phyloP scores from a whole-genome alignment of 345 rosid species.

The Camelina hispida region DNA sequence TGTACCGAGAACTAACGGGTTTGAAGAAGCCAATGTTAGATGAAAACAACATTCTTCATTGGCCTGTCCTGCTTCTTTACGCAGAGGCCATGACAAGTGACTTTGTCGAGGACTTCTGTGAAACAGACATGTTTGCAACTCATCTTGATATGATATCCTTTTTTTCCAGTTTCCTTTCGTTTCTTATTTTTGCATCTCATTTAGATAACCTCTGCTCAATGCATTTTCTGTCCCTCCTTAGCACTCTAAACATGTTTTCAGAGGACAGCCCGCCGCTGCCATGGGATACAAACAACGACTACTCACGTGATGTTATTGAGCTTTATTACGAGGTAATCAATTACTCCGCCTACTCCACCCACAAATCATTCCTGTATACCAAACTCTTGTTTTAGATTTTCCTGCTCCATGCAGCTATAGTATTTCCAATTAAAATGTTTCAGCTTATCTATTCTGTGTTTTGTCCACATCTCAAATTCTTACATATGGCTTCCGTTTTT shows the following conservation, averaged over 20 bases:
- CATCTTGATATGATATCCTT: slow-evolving; percentile 96
- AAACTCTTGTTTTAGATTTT: not conserved
- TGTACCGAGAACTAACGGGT: slow-evolving; percentile 76
- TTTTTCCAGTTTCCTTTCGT: not conserved
- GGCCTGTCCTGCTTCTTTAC: slow-evolving; percentile 89
- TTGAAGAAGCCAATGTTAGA: slow-evolving; percentile 76
- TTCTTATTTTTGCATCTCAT: slow-evolving; percentile 16
- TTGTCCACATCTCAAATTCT: slow-evolving; percentile 2
- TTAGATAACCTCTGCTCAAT: slow-evolving; percentile 9
- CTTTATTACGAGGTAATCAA: slow-evolving; percentile 79
- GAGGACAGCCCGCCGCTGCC: slow-evolving; percentile 71
- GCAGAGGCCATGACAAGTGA: slow-evolving; percentile 94
- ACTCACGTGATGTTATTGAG: slow-evolving; percentile 76
- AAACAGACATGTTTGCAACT: slow-evolving; percentile 75
- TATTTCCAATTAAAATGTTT: not conserved
- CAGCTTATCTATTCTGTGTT: not conserved
- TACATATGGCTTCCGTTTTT: slow-evolving; percentile 5
- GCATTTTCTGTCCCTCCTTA: slow-evolving; percentile 55
- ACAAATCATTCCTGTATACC: not conserved
- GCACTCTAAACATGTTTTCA: slow-evolving; percentile 73
- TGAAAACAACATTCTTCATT: slow-evolving; percentile 74
- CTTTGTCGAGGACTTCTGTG: slow-evolving; percentile 87
- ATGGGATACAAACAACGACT: slow-evolving; percentile 74
- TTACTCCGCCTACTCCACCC: not conserved
- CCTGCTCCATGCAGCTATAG: not conserved